Base-by-base conservation (phyloP, 139 green algal species). In the Edaphochlamys debaryana region DNA sequence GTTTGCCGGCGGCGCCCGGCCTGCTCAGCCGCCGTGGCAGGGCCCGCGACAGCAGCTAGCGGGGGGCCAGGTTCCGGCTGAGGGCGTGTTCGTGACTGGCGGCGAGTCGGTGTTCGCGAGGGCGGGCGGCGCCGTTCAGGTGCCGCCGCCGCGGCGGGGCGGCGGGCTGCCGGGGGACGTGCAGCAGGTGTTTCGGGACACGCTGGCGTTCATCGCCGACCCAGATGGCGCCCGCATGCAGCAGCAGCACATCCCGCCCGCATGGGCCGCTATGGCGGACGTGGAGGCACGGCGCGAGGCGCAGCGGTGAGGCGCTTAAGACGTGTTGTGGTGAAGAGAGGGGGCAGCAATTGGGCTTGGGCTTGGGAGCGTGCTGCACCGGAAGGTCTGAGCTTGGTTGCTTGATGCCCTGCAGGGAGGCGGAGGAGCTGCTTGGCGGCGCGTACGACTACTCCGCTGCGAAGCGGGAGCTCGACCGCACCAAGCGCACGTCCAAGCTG, bases 331-430 rank as follows among this genome's bases (percentile, higher is more conserved):
- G n/a, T n/a, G n/a, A n/a, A n/a, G n/a, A n/a, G n/a, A n/a, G n/a
- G n/a, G n/a, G n/a, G n/a, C n/a, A n/a, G n/a, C n/a, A n/a, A n/a
- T n/a, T n/a, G n/a, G n/a, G n/a, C n/a, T n/a, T n/a, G n/a, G n/a
- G n/a, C n/a, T n/a, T n/a, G n/a, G n/a, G n/a, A n/a, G n/a, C n/a
- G n/a, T n/a, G n/a, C n/a, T n/a, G n/a, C n/a, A n/a, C n/a, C n/a
- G n/a, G n/a, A n/a, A n/a, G n/a, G n/a, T n/a, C n/a, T n/a, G n/a
- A n/a, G n/a, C n/a, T n/a, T n/a, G n/a, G n/a, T n/a, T n/a, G n/a
- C n/a, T n/a, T n/a, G n/a, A n/a, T n/a, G n/a, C n/a, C n/a, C 45
- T 29, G 19, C 74, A 83, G 77, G 77, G 77, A 83, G 66, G 77
- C 64, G 2, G 54, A 74, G 20, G 77, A 83, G 77, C 63, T 83